Conservation (phyloP, 108 stramenopile genomes). For the Aurantiochytrium sp. region DNA sequence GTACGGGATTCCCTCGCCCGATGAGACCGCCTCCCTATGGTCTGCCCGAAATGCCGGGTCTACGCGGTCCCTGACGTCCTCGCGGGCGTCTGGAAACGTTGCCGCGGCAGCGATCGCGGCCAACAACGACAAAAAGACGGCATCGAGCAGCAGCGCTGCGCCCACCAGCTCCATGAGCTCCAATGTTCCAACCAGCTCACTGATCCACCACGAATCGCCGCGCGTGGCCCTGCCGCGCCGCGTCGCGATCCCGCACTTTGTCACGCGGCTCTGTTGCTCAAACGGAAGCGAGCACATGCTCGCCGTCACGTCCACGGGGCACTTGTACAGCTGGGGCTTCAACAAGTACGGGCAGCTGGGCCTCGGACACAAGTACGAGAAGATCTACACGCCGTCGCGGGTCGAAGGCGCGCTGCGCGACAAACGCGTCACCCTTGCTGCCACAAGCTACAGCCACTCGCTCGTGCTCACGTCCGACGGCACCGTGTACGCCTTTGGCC, state of each 20-base stretch:
- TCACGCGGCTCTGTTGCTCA: not conserved
- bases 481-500: not conserved
- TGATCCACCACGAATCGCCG: not conserved
- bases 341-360: slow-evolving; percentile 22
- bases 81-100: not conserved
- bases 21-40: not conserved
- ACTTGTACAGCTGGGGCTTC: slow-evolving; percentile 24
- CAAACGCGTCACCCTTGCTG: slow-evolving; percentile 2
- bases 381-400: not conserved
- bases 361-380: slow-evolving; percentile 16
- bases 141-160: too few species aligned
- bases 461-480: not conserved
- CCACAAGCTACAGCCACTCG: slow-evolving; percentile 28
- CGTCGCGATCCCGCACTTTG: not conserved
- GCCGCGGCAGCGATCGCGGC: not conserved
- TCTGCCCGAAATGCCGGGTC: not conserved
- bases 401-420: slow-evolving; percentile 26
- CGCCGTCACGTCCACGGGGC: not conserved
- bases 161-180: too few species aligned
- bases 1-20: not conserved
- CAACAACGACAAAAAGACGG: not conserved
- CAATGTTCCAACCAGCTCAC: too few species aligned
- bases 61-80: not conserved
- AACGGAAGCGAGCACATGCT: slow-evolving; percentile 26
- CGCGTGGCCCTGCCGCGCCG: not conserved